phyloP scores from a whole-genome alignment of 2,329 filamentous ascomycete species.

The Emericellopsis atlantica region DNA sequence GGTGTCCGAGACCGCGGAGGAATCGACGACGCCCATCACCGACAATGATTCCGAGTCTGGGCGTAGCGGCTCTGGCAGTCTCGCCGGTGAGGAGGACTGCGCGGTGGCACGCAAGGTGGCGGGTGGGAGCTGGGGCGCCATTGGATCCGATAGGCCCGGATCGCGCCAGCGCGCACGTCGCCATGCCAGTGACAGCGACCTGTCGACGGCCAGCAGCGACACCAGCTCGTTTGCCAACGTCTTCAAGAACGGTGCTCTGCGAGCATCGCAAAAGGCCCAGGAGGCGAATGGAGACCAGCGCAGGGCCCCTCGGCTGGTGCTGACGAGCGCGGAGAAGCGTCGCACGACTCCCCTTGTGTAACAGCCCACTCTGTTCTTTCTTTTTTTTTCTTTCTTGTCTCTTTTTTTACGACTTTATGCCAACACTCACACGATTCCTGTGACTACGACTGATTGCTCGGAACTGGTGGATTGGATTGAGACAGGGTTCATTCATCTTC shows the following conservation, averaged over 20 bases:
- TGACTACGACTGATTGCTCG: conserved; percentile 18
- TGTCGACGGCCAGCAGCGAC: conserved; percentile 26
- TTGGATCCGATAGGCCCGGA: conserved; percentile 73
- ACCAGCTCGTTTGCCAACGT: conserved; percentile 54
- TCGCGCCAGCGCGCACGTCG: conserved; percentile 56
- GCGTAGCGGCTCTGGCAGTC: conserved; percentile 64
- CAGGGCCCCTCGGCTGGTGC: conserved; percentile 74
- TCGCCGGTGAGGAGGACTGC: conserved; percentile 58
- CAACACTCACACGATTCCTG: conserved; percentile 15
- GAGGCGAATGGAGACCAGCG: conserved; percentile 52
- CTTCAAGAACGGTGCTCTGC: conserved; percentile 46
- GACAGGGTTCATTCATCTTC: conserved; percentile 5
- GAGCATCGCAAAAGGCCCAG: conserved; percentile 33
- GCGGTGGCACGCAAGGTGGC: conserved; percentile 56
- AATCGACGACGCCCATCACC: conserved; percentile 52
- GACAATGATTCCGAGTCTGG: conserved; percentile 66
- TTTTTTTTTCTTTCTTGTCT: conserved; percentile 8
- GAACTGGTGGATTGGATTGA: conserved; percentile 5
- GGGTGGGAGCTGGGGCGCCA: conserved; percentile 64
- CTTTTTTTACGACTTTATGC: conserved; percentile 21
- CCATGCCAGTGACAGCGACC: conserved; percentile 47
- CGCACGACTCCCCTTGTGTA: conserved; percentile 31
- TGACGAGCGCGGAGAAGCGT: conserved; percentile 84
- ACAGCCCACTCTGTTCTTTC: conserved; percentile 6
- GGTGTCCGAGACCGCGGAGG: conserved; percentile 66